Percentiles rank a stretch among this genome's conserved stretches.
Conservation (phyloP, 352 stramenopile genomes). For the Pythium grandisporangium region DNA sequence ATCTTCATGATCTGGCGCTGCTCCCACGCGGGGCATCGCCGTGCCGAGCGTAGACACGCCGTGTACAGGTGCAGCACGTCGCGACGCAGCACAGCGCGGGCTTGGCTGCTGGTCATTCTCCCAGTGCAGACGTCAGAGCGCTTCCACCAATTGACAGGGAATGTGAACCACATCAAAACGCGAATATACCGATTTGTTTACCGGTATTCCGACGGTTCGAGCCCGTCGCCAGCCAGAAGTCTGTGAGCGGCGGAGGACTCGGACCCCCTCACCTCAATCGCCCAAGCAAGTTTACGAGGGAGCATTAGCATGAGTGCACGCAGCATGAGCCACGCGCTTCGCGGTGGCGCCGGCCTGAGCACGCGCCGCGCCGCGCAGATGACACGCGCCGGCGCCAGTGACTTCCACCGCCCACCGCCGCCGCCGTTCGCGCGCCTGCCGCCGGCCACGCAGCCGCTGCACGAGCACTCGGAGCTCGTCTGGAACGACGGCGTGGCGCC, state of each 20-base stretch:
- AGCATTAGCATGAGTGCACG: constrained; percentile 46
- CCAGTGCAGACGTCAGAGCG: too few relatives aligned
- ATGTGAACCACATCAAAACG: too few relatives aligned
- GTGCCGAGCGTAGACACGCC: constrained; percentile 66
- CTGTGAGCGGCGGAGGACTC: too few relatives aligned
- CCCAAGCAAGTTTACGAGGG: too few relatives aligned
- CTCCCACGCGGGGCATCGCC: constrained; percentile 62
- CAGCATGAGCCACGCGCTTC: constrained; percentile 44
- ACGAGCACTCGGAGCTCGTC: constrained; percentile 75
- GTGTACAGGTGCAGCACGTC: constrained; percentile 55
- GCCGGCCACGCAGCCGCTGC: constrained; percentile 43
- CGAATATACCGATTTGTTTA: too few relatives aligned
- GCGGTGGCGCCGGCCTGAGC: constrained; percentile 41
- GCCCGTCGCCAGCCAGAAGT: too few relatives aligned
- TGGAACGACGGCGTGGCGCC: constrained; percentile 83
- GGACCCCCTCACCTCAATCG: too few relatives aligned
- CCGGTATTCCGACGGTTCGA: too few relatives aligned
- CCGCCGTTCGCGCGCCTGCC: constrained; percentile 76
- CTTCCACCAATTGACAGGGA: too few relatives aligned
- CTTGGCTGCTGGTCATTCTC: too few relatives aligned
- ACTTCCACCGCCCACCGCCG: constrained; percentile 53
- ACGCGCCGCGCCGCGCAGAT: constrained; percentile 40
- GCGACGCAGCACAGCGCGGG: too few relatives aligned
- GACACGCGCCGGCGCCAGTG: constrained; percentile 30
- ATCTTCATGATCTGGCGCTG: constrained; percentile 80